Base-by-base conservation (phyloP, 306 rosid genomes). In the Oxytropis ochrocephala region DNA sequence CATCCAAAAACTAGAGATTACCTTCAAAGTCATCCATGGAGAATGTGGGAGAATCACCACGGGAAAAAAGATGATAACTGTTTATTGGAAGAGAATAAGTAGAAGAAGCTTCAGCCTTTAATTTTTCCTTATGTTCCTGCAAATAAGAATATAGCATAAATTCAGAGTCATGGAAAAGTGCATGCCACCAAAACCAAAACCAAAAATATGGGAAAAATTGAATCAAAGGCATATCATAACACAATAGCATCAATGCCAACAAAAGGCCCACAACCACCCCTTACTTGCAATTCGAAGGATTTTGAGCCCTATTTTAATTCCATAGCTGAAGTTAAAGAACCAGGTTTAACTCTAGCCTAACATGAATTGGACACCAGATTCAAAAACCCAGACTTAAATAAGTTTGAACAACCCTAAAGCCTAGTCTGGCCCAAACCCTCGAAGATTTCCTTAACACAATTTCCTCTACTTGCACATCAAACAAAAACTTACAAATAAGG, bases 11-110 rank as follows among this genome's bases (percentile, higher is more conserved):
- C 49, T 21, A 69, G 29, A 69, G 29, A 69, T 81, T 83, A 94
- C 98, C 97, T 84, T 87, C 95, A 65, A 94, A 94, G 82, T 94
- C 97, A 82, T 88, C 95, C 86, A 94, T 74, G 77, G 98, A 90
- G 84, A 90, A 91, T 1, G 74, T 63, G 5, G 97, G 97, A 65
- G 85, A 53, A 61, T 78, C 82, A 47, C 77, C 79, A 24, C 16
- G 81, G 51, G 64, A 53, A 53, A 76, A 42, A 50, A 50, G 69
- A 70, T 74, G 85, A 74, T 47, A 79, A 74, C 49, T 70, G 14
- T 80, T 69, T 66, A 77, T 64, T 11, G 87, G 79, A 71, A 75
- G 60, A 61, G 88, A 62, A 77, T 81, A 85, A 17, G 79, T 49
- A 62, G 81, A 53, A 47, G 87, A 70, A 88, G 92, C 91, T 74